These are phyloP conservation scores for Davidsoniella virescens DNA, from an alignment of 2,329 filamentous ascomycete genomes.

Conservation along the genomic window DNA sequence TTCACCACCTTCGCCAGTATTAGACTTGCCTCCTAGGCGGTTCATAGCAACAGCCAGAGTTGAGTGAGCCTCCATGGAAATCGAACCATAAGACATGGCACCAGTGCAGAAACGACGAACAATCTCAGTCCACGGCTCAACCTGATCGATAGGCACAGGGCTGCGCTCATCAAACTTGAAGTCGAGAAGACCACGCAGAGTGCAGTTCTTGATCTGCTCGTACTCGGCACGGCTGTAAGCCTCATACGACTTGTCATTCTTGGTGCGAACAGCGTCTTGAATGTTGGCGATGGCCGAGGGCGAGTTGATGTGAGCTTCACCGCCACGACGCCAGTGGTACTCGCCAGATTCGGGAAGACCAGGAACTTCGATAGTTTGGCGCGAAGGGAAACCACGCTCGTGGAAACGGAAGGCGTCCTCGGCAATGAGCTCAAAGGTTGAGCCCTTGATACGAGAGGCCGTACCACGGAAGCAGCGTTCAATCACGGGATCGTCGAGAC, in stretches of 20 bases:
- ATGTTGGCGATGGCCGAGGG: constrained; percentile 91
- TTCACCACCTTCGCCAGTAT: constrained; percentile 94
- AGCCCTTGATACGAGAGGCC: constrained; percentile 82
- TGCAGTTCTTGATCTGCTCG: constrained; percentile 93
- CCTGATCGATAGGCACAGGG: constrained; percentile 85
- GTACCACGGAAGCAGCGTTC: constrained; percentile 92
- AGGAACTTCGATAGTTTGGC: constrained; percentile 57
- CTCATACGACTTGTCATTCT: constrained; percentile 98
- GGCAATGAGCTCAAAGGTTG: constrained; percentile 85
- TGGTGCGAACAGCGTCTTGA: constrained; percentile 86
- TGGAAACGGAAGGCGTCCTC: constrained; percentile 91
- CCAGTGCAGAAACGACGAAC: constrained; percentile 92
- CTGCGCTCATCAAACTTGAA: constrained; percentile 83
- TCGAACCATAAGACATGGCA: constrained; percentile 97
- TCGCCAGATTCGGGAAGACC: constrained; percentile 85
- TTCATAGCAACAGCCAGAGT: constrained; percentile 96
- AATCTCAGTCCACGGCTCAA: constrained; percentile 96
- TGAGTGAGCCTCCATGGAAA: constrained; percentile 96
- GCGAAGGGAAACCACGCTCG: constrained; percentile 77
- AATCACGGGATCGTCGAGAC: constrained; percentile 80
- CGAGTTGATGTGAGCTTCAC: constrained; percentile 89
- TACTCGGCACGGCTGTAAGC: constrained; percentile 87
- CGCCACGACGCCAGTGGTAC: constrained; percentile 96
- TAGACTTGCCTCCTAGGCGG: constrained; percentile 86
- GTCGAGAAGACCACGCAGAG: constrained; percentile 80